Evolutionary conservation across 208 protist genomes (phyloP), one percentile per base, ranked within the genome.

Genomic region (Strigomonas culicis): DNA sequence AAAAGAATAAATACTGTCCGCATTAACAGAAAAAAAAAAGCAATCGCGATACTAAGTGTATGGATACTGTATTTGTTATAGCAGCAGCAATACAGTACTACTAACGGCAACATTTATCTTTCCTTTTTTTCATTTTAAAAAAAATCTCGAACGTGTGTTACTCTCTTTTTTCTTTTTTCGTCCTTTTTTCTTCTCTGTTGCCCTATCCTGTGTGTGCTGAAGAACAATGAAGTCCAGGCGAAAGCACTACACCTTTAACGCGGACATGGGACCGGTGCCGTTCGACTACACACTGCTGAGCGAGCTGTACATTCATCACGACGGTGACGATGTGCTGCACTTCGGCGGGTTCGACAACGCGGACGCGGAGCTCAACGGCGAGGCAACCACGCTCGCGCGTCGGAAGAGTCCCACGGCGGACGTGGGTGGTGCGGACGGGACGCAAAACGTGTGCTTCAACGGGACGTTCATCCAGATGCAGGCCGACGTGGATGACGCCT

Each of bases 211-310:
- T n/a, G n/a, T 21, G 13, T 30, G 28, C 36, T 49, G 0, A n/a
- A 0, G 32, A 34, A 60, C 3, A 21, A 94, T 94, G 84, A 91
- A 94, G 65, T 65, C 66, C 17, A 77, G 79, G 34, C 78, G 80
- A 27, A 74, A 74, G 51, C 63, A 77, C 22, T 22, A 58, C 25
- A 10, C 21, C 4, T 58, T 30, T 4, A 39, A 22, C 24, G 52
- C 36, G 21, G 27, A 58, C 7, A 28, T 22, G 36, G 52, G 52
- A 49, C 83, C 79, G 21, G 71, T 63, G 1, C 72, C 81, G 1
- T 92, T 92, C 46, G 74, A 90, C 52, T 90, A 91, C 59, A 81
- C 79, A 0, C 72, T 95, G 10, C 71, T 91, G 17, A 86, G 85
- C 44, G 74, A 77, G 56, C 67, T 86, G 21, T 86, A 90, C 71